phyloP scores from a whole-genome alignment of 140 eudicot species.

The Artemisia princeps region DNA sequence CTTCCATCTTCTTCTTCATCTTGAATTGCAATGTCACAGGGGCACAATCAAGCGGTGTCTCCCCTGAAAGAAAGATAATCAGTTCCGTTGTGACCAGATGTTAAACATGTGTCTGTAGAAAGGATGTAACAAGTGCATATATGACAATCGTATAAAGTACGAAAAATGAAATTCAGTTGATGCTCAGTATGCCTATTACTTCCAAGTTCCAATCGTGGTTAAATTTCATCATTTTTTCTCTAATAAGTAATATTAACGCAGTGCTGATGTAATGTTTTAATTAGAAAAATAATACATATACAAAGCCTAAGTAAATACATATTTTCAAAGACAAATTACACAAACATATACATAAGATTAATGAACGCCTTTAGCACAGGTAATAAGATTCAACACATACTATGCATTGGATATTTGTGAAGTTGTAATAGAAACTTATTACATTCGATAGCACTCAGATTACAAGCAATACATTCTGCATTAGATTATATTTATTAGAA shows the following conservation, averaged over 20 bases:
- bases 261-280: too few relatives aligned
- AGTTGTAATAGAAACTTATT: not conserved
- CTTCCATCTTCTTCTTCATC: slow-evolving; percentile 81
- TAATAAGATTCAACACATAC: not conserved
- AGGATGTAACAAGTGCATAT: not conserved
- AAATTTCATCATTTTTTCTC: not conserved
- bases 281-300: too few relatives aligned
- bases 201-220: not conserved
- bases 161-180: not conserved
- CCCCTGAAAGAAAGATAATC: slow-evolving; percentile 47
- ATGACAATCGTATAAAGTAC: not conserved
- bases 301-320: too few relatives aligned
- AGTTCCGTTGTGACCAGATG: slow-evolving; percentile 10
- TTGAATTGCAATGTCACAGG: slow-evolving; percentile 83
- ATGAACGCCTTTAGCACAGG: not conserved
- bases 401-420: not conserved
- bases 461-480: not conserved
- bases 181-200: not conserved
- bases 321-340: too few relatives aligned
- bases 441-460: slow-evolving; percentile 1
- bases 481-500: too few relatives aligned
- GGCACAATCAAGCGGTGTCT: slow-evolving; percentile 94
- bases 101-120: not conserved
- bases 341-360: too few relatives aligned
- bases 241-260: too few relatives aligned